phyloP scores from a whole-genome alignment of 257 asterid genomes.

The Cinchona pubescens region DNA sequence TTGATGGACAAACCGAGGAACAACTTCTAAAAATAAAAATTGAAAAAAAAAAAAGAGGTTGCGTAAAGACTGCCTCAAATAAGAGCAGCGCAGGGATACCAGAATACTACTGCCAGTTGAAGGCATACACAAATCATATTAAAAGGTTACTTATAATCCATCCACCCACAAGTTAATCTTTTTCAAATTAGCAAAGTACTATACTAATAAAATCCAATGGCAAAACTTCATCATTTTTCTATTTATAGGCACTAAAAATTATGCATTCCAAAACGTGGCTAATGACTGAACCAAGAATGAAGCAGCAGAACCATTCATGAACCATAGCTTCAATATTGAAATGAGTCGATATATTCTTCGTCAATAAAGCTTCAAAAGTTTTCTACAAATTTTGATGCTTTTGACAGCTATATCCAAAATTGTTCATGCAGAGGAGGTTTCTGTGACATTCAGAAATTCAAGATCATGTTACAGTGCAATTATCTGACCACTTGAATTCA shows the following conservation, averaged over 20 bases:
- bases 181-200: background rate
- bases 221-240: background rate
- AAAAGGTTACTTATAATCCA: background rate
- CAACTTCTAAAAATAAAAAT: background rate
- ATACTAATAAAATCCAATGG: background rate
- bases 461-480: background rate
- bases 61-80: background rate
- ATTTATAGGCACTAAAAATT: background rate
- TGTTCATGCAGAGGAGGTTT: background rate
- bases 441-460: background rate
- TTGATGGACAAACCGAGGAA: background rate
- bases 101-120: background rate
- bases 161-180: background rate
- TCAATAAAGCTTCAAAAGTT: too few relatives aligned
- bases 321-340: background rate
- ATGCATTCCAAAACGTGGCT: background rate
- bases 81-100: background rate
- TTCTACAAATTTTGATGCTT: background rate
- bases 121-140: background rate
- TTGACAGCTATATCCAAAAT: background rate
- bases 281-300: background rate
- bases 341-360: too few relatives aligned
- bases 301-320: background rate
- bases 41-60: background rate
- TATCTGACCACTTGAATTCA: background rate